Base-by-base conservation (phyloP, 2,329 filamentous ascomycete species). In the Hypoxylon sp. region DNA sequence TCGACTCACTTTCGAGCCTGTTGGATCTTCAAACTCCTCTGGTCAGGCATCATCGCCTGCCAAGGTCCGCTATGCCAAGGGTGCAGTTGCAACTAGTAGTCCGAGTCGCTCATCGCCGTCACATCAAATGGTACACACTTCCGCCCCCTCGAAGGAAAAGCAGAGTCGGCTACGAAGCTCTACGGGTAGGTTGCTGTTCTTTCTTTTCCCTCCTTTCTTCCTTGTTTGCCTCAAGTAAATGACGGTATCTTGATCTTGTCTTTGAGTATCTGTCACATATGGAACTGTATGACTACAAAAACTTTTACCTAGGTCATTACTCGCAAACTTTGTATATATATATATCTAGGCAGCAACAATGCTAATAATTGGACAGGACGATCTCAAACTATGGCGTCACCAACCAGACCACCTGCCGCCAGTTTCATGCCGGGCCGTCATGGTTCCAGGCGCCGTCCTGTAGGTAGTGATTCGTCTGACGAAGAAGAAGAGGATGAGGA, bases 1-100 rank as follows among this genome's bases (percentile, higher is more conserved):
- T 11, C 73, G 70, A 60, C 74, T 81, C 54, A 75, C 74, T 5
- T 79, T 81, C 30, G 78, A 80, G 69, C 69, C 78, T 10, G 72
- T 73, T 6, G 68, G 57, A 22, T 63, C 66, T 6, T 65, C 72
- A 5, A 73, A 57, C 48, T 73, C 77, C 6, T 69, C 75, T 5
- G 48, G 60, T 13, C 68, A 68, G n/a, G 37, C 59, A 20, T 72
- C 77, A 17, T 72, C 77, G 20, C 73, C 77, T 31, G 75, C 77
- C 4, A 75, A 74, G 22, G 71, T 78, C 7, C 73, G 75, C n/a
- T 78, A 74, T 46, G 63, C 75, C n/a, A 72, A 64, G 33, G 57
- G 59, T 30, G 54, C 68, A 14, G 64, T 58, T 35, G 58, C 68
- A 8, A 59, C 64, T 27, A 71, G 68, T 56, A 71, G 71, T 22